A percentile compares a stretch with the other conserved stretches of the same genome.
These are phyloP conservation scores for Tolypocladium album DNA, from an alignment of 2,329 filamentous ascomycete genomes.

Conservation along the genomic window DNA sequence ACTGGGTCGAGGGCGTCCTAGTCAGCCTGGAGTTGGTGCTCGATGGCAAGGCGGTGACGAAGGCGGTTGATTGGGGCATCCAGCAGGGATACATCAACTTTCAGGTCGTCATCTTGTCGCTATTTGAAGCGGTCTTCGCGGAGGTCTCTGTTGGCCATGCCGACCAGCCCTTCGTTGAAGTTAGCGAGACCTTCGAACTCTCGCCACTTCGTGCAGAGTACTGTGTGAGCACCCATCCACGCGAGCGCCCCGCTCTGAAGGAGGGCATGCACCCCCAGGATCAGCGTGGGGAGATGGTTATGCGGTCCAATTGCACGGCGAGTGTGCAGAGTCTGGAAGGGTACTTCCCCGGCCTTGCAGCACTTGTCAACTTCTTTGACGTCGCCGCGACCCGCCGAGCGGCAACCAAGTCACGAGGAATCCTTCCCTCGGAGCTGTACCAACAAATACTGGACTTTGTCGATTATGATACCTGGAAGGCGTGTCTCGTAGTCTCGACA, in stretches of 20 bases:
- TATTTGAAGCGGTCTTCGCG: constrained; percentile 10
- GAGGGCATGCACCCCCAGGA: neutral
- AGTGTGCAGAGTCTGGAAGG: constrained; percentile 1
- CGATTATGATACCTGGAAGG: constrained; percentile 10
- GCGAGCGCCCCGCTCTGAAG: constrained; percentile 4
- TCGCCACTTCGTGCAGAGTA: constrained; percentile 6
- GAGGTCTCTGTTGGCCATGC: constrained; percentile 6
- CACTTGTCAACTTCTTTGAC: constrained; percentile 12
- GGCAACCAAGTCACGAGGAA: constrained; percentile 3
- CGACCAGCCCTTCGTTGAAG: constrained; percentile 3
- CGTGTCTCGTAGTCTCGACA: constrained; percentile 6
- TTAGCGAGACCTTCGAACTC: constrained; percentile 5
- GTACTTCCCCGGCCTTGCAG: constrained; percentile 7
- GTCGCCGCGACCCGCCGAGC: constrained; percentile 5
- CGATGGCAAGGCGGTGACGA: constrained; percentile 6
- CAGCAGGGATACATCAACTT: constrained; percentile 8
- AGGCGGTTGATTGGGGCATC: constrained; percentile 8
- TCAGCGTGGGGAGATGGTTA: neutral
- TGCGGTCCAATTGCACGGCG: constrained; percentile 1
- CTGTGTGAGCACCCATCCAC: constrained; percentile 7
- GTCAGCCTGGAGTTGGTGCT: constrained; percentile 4
- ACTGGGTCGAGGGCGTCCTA: constrained; percentile 6
- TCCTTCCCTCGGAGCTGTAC: constrained; percentile 7
- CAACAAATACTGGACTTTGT: constrained; percentile 8
- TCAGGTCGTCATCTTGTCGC: constrained; percentile 8